phyloP scores from a whole-genome alignment of 1,284 basidiomycete genomes.

The Heterobasidion irregulare region DNA sequence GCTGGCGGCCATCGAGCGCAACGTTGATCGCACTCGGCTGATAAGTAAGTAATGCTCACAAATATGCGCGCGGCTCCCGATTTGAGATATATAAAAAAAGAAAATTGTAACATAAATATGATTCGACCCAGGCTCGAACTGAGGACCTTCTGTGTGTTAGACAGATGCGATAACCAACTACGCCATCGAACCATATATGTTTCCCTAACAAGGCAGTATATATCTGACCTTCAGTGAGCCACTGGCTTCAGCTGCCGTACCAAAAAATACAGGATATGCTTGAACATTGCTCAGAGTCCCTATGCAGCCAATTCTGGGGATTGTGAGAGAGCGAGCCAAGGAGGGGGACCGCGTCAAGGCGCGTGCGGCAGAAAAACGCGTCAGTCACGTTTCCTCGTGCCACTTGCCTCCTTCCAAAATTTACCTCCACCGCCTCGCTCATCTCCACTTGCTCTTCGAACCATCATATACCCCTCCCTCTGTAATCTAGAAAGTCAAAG shows the following conservation, averaged over 20 bases:
- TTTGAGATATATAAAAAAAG: too few relatives aligned
- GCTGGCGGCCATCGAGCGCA: not conserved
- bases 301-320: not conserved
- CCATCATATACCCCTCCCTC: not conserved
- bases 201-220: not conserved
- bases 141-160: slow-evolving; percentile 61
- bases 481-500: not conserved
- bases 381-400: not conserved
- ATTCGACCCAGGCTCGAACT: slow-evolving; percentile 50
- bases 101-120: slow-evolving; percentile 15
- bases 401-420: not conserved
- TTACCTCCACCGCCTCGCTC: not conserved
- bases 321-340: not conserved
- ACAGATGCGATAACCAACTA: slow-evolving; percentile 79
- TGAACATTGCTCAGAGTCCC: too few relatives aligned
- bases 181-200: slow-evolving; percentile 45
- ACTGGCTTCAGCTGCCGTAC: too few relatives aligned
- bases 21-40: not conserved
- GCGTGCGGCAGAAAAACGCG: not conserved
- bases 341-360: too few relatives aligned
- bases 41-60: not conserved
- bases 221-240: too few relatives aligned
- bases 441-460: not conserved
- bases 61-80: not conserved
- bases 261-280: too few relatives aligned